Evolutionary conservation across 345 rosid species (phyloP).

Genomic region (Moricandia arvensis): DNA sequence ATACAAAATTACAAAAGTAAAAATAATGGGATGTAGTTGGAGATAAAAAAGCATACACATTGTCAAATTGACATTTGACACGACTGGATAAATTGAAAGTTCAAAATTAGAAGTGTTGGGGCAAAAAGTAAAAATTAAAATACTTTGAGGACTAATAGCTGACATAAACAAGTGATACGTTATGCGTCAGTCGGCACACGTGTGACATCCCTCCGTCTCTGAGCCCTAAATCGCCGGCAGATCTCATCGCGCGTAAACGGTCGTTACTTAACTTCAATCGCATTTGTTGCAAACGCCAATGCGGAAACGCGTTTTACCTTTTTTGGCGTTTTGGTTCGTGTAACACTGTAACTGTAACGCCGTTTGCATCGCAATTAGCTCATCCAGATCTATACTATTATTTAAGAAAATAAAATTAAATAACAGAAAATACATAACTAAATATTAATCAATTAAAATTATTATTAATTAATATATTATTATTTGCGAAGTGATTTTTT

Average conservation of each 20-base stretch:
- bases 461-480: no score
- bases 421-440: no score
- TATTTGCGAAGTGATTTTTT: no score
- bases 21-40: slow-evolving; percentile 28
- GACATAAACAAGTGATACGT: slow-evolving; percentile 2
- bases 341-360: slow-evolving; percentile 8
- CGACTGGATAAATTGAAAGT: neutral
- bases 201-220: slow-evolving; percentile 9
- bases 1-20: neutral
- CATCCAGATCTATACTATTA: no score
- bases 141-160: neutral
- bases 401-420: no score
- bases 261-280: neutral
- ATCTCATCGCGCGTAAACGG: slow-evolving; percentile 17
- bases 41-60: slow-evolving; percentile 18
- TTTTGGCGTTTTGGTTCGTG: slow-evolving; percentile 6
- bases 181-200: slow-evolving; percentile 14
- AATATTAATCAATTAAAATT: no score
- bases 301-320: neutral
- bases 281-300: neutral
- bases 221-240: slow-evolving; percentile 6
- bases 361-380: no score
- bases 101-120: neutral
- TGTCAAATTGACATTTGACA: slow-evolving; percentile 26
- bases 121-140: neutral